phyloP scores from a whole-genome alignment of 1,284 basidiomycete genomes.

The Tausonia pullulans region DNA sequence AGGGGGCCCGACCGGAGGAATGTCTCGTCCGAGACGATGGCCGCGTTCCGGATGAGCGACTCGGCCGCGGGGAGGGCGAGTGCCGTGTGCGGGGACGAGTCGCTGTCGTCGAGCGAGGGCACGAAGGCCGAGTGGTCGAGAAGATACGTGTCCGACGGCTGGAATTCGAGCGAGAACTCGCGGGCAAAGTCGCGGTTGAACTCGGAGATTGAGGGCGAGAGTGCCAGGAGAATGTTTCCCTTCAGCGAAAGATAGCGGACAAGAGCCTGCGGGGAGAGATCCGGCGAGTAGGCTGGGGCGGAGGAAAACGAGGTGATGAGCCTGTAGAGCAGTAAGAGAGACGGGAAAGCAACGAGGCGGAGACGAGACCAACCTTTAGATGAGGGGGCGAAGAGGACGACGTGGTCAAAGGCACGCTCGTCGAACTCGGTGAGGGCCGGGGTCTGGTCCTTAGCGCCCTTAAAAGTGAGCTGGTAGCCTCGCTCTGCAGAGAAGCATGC shows the following conservation, averaged over 20 bases:
- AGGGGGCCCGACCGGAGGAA: constrained; percentile 19
- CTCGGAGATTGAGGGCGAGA: constrained; percentile 49
- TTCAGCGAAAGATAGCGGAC: constrained; percentile 57
- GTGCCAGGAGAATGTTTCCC: constrained; percentile 66
- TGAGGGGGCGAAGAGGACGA: constrained; percentile 70
- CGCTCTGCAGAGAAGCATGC: constrained; percentile 40
- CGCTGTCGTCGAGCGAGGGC: constrained; percentile 6
- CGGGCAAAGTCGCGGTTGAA: constrained; percentile 40
- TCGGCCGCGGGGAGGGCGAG: constrained; percentile 60
- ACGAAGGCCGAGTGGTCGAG: constrained; percentile 38
- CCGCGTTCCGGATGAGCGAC: constrained; percentile 55
- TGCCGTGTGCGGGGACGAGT: constrained; percentile 43
- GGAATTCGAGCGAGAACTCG: constrained; percentile 45
- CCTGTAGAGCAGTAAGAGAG: constrained; percentile 15
- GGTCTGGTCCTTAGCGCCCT: constrained; percentile 56
- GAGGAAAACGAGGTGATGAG: constrained; percentile 14
- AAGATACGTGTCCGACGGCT: constrained; percentile 33
- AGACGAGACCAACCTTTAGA: constrained; percentile 51
- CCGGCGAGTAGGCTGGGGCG: constrained; percentile 51
- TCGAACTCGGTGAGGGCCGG: constrained; percentile 59
- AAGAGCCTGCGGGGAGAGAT: constrained; percentile 73
- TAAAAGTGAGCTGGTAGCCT: constrained; percentile 73
- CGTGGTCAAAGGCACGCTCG: constrained; percentile 62
- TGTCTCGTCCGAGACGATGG: constrained; percentile 16
- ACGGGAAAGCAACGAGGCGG: constrained; percentile 12